Base-by-base conservation (phyloP, 176 grass and related monocot species). In the Oryza nivara region DNA sequence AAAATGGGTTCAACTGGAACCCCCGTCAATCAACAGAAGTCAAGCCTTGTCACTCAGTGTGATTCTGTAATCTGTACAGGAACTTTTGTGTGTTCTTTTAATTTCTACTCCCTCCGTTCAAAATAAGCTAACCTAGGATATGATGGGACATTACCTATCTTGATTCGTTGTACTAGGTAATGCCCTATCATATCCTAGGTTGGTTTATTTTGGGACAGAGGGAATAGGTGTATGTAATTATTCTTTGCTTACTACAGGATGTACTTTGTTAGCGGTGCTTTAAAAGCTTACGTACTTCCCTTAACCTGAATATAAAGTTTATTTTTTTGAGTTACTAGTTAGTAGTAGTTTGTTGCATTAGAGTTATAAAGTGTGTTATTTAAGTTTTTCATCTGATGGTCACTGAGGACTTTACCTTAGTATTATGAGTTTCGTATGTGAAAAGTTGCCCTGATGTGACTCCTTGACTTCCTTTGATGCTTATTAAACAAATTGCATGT, bases 271-370 rank as follows among this genome's bases (percentile, higher is more conserved):
- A 64, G 66, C 58, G 6, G 12, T 11, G 20, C 68, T 51, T 26
- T 67, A 28, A 11, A 65, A 23, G 73, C 48, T 52, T 30, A 30
- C 65, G 32, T 52, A 22, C 16, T 43, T 43, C 45, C 15, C 4
- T 78, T 67, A 41, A 45, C 15, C 70, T 28, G 4, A 70, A 81
- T 61, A 46, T 88, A 65, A 66, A 66, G 0, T 45, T 45, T 44
- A 43, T 61, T 9, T 13, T 72, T 3, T 20, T 74, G 69, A 51
- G 38, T 0, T 60, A 0, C 38, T 45, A 23, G 54, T 36, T n/a
- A 49, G 46, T 35, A 74, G 13, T 56, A 67, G 34, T 80, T 34
- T 71, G 3, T 16, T 78, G 35, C 63, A 46, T 45, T 70, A 61
- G 34, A 70, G 16, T 70, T 61, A 30, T 51, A 41, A 16, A 17